A percentile compares a stretch with the other conserved stretches of the same genome.
These are phyloP conservation scores for Afroboletus lepidellus DNA, from an alignment of 1,284 basidiomycete genomes.

Conservation along the genomic window DNA sequence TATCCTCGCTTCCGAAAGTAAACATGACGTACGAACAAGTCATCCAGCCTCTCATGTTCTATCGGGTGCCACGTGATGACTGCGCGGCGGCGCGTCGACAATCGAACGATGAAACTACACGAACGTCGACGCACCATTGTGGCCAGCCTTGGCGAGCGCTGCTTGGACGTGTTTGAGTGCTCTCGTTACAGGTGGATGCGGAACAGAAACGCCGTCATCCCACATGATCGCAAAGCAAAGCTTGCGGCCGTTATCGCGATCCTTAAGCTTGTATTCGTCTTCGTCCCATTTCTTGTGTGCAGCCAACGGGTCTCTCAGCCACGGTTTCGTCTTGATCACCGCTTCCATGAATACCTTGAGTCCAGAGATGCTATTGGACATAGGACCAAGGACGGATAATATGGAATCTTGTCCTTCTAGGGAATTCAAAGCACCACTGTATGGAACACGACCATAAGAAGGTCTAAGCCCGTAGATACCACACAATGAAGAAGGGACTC, in stretches of 20 bases:
- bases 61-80: slow-evolving; percentile 44
- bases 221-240: slow-evolving; percentile 64
- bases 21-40: slow-evolving; percentile 33
- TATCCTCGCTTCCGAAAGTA: neutral
- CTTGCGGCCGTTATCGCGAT: slow-evolving; percentile 55
- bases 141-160: slow-evolving; percentile 64
- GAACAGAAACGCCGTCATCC: slow-evolving; percentile 61
- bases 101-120: neutral
- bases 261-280: slow-evolving; percentile 53
- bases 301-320: slow-evolving; percentile 66
- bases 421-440: slow-evolving; percentile 59
- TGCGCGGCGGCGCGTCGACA: slow-evolving; percentile 16
- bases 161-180: slow-evolving; percentile 58
- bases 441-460: slow-evolving; percentile 70
- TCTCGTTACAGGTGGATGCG: slow-evolving; percentile 69
- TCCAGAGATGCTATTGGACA: slow-evolving; percentile 55
- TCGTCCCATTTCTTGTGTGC: too few species aligned
- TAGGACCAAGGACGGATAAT: slow-evolving; percentile 70
- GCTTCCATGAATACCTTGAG: slow-evolving; percentile 64
- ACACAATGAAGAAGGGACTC: slow-evolving; percentile 66
- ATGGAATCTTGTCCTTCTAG: slow-evolving; percentile 72
- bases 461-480: slow-evolving; percentile 72
- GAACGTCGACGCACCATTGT: slow-evolving; percentile 47
- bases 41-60: slow-evolving; percentile 40
- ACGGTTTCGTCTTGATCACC: slow-evolving; percentile 58